phyloP scores from a whole-genome alignment of 2,329 filamentous ascomycete genomes.

The Aspergillus sp. region DNA sequence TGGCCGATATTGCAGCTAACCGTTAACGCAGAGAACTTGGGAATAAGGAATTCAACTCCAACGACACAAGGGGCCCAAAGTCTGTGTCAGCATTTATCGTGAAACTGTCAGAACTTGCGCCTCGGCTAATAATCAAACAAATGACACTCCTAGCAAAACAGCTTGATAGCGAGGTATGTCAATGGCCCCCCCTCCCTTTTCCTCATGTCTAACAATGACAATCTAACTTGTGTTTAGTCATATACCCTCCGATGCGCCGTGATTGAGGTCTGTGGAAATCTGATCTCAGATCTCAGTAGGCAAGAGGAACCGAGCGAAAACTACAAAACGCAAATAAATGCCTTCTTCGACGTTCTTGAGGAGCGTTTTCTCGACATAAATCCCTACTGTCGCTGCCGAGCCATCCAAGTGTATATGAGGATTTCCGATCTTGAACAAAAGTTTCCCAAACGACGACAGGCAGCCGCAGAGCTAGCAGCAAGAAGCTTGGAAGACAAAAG shows the following conservation, averaged over 20 bases:
- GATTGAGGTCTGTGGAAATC: constrained; percentile 94
- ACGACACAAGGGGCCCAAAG: constrained; percentile 91
- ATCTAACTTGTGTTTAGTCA: constrained; percentile 49
- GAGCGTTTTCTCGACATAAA: constrained; percentile 96
- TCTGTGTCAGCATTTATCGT: constrained; percentile 92
- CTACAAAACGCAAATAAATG: constrained; percentile 89
- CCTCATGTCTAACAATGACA: background rate
- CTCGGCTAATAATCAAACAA: constrained; percentile 90
- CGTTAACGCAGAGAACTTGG: constrained; percentile 65
- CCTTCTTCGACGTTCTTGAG: constrained; percentile 94
- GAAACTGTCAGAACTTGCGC: constrained; percentile 86
- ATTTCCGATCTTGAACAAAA: constrained; percentile 94
- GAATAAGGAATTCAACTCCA: constrained; percentile 97
- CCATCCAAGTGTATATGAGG: constrained; percentile 88
- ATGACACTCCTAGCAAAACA: constrained; percentile 94
- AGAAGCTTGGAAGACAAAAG: constrained; percentile 95
- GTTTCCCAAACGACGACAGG: constrained; percentile 86
- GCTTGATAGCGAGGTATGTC: constrained; percentile 77
- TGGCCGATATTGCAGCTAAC: constrained; percentile 13
- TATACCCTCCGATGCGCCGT: constrained; percentile 90
- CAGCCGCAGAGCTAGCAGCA: constrained; percentile 78
- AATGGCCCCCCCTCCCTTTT: background rate
- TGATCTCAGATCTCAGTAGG: constrained; percentile 84
- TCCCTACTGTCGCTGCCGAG: constrained; percentile 87
- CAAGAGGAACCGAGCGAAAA: constrained; percentile 89